Base-by-base conservation (phyloP, 495 filamentous ascomycete species). In the Apiosordaria backusii region DNA sequence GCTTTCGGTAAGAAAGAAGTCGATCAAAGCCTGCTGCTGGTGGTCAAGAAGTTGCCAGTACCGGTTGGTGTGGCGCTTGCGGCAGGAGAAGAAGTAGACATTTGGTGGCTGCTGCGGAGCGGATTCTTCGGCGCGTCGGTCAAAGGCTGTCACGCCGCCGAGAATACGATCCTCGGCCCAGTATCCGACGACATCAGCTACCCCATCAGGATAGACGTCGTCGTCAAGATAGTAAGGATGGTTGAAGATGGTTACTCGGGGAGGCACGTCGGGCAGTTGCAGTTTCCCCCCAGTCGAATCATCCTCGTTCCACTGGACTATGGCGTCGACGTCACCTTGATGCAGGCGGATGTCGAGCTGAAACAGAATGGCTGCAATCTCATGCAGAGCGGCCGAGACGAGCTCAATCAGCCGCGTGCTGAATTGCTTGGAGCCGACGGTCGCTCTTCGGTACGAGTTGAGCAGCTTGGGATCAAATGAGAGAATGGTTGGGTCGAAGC, bases 121-220 rank as follows among this genome's bases (percentile, higher is more conserved):
- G 54, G n/a, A 59, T 35, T 35, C 60, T 55, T 61, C 57, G 10
- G 59, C 6, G 3, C 24, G 52, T 23, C 73, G 67, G 65, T 77
- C 74, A 45, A 79, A 78, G 2, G 75, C 40, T 4, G 71, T 62
- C 19, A 79, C 75, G 21, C 72, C 72, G 10, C 76, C 72, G 3
- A 78, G 65, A 45, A 75, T 70, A 10, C 71, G 67, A 24, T 68
- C 62, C 62, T 76, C 76, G 40, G 70, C 76, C 77, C 73, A 79
- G 65, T 79, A 77, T 23, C 74, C 77, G 23, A 76, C 73, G 0
- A 71, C 29, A 63, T 76, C 75, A 1, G 72, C 72, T 9, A 73
- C 66, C 13, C 73, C 72, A 1, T 75, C 62, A 16, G 75, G 73
- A 52, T 76, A 79, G 27, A 73, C 63, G 13, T 74, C 54, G 21